Percentiles rank a stretch among this genome's conserved stretches.
Evolutionary conservation across 2,329 filamentous ascomycete genomes (phyloP).

Genomic region (Fusarium brachygibbosum): DNA sequence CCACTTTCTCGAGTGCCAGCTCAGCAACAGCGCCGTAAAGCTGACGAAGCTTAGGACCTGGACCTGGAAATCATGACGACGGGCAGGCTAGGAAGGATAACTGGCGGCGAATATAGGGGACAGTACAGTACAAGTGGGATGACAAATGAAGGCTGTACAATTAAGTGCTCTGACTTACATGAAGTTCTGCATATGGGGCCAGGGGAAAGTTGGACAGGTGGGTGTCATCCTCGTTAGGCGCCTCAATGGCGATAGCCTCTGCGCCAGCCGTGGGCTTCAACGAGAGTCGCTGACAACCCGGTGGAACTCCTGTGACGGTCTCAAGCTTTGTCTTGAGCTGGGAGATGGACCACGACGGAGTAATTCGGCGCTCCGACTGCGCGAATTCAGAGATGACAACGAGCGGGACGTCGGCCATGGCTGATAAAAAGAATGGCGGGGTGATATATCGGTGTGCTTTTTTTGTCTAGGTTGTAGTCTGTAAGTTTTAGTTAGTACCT

Average conservation of each 20-base stretch:
- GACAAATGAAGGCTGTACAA: constrained; percentile 35
- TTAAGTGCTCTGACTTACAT: constrained; percentile 72
- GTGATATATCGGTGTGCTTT: constrained; percentile 30
- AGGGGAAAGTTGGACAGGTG: constrained; percentile 75
- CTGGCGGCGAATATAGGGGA: constrained; percentile 22
- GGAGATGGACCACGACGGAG: constrained; percentile 89
- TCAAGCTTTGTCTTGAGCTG: constrained; percentile 90
- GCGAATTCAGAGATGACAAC: constrained; percentile 81
- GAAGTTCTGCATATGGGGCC: constrained; percentile 81
- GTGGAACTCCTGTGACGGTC: constrained; percentile 91
- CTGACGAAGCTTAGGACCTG: constrained; percentile 10
- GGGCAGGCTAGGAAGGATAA: neutral
- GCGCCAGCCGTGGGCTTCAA: constrained; percentile 71
- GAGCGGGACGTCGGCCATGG: constrained; percentile 80
- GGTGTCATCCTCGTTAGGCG: constrained; percentile 78
- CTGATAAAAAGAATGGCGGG: constrained; percentile 5
- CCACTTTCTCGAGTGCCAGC: constrained; percentile 27
- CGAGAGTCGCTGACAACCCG: constrained; percentile 79
- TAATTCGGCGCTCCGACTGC: constrained; percentile 89
- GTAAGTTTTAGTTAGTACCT: neutral
- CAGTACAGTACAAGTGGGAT: neutral
- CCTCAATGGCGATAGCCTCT: constrained; percentile 74
- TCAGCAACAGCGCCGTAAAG: constrained; percentile 19
- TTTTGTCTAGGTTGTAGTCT: constrained; percentile 12
- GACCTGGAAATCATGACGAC: constrained; percentile 29